Base-by-base conservation (phyloP, 805 yeast genomes). In the Candida maltosa region DNA sequence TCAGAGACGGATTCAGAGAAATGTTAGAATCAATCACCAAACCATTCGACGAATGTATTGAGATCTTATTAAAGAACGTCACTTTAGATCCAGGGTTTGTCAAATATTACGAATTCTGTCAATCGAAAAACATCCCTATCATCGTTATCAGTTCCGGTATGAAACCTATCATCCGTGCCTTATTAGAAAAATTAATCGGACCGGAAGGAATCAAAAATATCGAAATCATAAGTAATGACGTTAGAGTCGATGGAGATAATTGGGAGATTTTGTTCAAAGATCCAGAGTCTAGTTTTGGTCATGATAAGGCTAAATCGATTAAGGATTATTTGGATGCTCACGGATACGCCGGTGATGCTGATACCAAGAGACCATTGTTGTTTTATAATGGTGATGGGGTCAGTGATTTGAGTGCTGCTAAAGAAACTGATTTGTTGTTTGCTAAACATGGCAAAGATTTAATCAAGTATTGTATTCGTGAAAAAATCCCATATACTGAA, bases 371-470 rank as follows among this genome's bases (percentile, higher is more conserved):
- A 32, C 95, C 95, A 11, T 66, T 69, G 26, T 72, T 87, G 48
- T 87, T 91, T 58, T 93, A 93, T 69, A 86, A 95, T 53, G 99
- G 99, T 40, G 99, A 93, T 58, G 99, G 99, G 45, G 96, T 93
- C 21, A 82, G 94, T 30, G 99, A 93, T 60, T 69, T 93, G 48
- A 78, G 87, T 39, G 98, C 98, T 16, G 97, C 97, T 16, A 82
- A 84, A 54, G 96, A 93, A 60, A 88, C 98, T 26, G 91, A 93
- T 59, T 69, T 91, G 47, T 66, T 93, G 46, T 93, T 91, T 61
- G 98, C 98, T 30, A 91, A 88, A 65, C 78, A 78, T 45, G 98
- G 97, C 32, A 79, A 83, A 51, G 97, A 93, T 56, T 73, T 93
- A 48, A 83, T 91, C 47, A 81, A 80, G 26, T 91, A 79, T 65